Evolutionary conservation across 352 stramenopile genomes (phyloP), one percentile per base, ranked within the genome.

Genomic region (Phytophthora litchii): DNA sequence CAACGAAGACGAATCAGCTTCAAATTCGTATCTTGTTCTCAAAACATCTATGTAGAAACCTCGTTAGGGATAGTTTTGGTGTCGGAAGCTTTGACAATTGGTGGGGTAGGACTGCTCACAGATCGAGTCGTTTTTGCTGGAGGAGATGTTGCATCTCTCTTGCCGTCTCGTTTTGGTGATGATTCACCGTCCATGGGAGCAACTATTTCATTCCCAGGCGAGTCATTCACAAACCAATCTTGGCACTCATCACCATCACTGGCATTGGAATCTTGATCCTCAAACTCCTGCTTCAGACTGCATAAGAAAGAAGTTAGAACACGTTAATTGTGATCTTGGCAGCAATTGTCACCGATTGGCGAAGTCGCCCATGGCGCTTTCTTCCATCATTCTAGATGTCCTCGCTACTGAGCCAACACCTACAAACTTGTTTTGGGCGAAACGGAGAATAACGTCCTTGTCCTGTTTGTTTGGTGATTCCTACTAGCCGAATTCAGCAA

Each of bases 191-290:
- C 74, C 7, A 71, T 67, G 0, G 64, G 66, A 4, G 50, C 65
- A 10, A 67, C 63, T 1, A 48, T 49, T 32, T 73, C 60, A 6
- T 74, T 45, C 16, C 73, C 72, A 11, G 47, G 67, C 37, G 80
- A 72, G 45, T 93, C 83, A 60, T 93, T 91, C 25, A 91, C 83
- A 44, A 92, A 92, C 83, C 83, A 92, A 51, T 92, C 81, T 68
- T 92, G 78, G 10, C 70, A 85, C 23, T 83, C 83, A 25, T 86
- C 71, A 10, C 59, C 52, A 36, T 87, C 79, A 48, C 80, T 86
- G 31, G 62, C 68, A 21, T 83, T 61, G 0, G 80, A 87, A 8
- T 63, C 60, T n/a, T 53, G 64, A 19, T 89, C 79, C 49, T 92
- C 81, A 38, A 92, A 92, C 56, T 92, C 78, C 11, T 78, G 67